Percentiles rank a stretch among this genome's conserved stretches.
These are phyloP conservation scores for Trichoderma erinaceum DNA, from an alignment of 495 filamentous ascomycete species.

Conservation along the genomic window DNA sequence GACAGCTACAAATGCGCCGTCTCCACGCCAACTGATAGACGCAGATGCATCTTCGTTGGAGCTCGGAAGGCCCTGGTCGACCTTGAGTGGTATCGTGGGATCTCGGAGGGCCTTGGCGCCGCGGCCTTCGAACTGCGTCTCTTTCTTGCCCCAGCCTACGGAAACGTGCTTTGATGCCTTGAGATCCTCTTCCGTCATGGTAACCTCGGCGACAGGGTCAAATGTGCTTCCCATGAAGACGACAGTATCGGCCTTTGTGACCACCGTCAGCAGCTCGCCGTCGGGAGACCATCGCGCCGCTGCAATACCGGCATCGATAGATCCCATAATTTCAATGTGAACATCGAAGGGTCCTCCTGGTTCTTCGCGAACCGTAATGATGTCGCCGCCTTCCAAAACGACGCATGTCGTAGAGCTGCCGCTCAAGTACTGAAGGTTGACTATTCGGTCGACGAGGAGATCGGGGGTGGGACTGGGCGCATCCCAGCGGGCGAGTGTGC, in stretches of 20 bases:
- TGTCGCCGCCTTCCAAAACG: constrained; percentile 84
- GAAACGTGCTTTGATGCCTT: constrained; percentile 91
- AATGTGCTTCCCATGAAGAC: constrained; percentile 91
- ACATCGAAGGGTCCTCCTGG: constrained; percentile 58
- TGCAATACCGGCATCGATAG: constrained; percentile 83
- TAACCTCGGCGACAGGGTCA: constrained; percentile 69
- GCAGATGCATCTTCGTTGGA: constrained; percentile 60
- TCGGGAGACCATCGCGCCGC: constrained; percentile 93
- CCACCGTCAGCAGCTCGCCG: constrained; percentile 80
- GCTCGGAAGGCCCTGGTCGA: constrained; percentile 77
- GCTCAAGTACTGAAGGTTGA: constrained; percentile 75
- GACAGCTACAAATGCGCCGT: constrained; percentile 85
- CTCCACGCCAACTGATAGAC: constrained; percentile 86
- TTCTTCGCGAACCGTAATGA: constrained; percentile 75
- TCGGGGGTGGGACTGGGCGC: constrained; percentile 65
- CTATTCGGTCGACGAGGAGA: constrained; percentile 60
- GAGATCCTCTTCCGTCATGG: constrained; percentile 68
- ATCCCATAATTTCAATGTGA: constrained; percentile 89
- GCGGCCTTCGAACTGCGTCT: constrained; percentile 95
- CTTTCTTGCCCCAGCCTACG: constrained; percentile 96
- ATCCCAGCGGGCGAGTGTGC: constrained; percentile 76
- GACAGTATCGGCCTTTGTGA: constrained; percentile 70
- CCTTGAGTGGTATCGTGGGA: constrained; percentile 88
- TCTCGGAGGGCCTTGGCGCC: constrained; percentile 84
- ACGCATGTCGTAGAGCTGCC: constrained; percentile 72